Evolutionary conservation across 2,329 filamentous ascomycete species (phyloP), one percentile per base, ranked within the genome.

Genomic region (Cladosporium sp.): DNA sequence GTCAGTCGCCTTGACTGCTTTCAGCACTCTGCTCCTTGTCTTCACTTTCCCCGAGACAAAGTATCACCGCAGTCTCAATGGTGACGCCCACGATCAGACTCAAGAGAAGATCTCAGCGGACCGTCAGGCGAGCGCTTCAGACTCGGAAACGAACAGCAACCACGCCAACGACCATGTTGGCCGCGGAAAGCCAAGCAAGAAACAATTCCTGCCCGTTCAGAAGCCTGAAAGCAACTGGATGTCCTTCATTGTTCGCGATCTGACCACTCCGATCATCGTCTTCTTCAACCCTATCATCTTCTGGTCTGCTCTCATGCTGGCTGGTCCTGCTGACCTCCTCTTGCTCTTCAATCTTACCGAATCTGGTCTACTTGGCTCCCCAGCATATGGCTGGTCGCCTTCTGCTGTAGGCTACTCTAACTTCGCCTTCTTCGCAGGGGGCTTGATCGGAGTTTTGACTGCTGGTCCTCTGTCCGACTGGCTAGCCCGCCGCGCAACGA

Each of bases 401-500:
- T 71, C 76, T 11, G 72, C 77, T 34, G 80, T 84, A 34, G 83
- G 83, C 2, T 83, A 84, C 64, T 80, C 80, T 30, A 85, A 85
- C 69, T 82, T 83, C 63, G 78, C 79, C 7, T 75, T 82, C 56
- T 71, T 81, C 34, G 72, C 79, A 2, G 81, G 82, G 14, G 79
- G 73, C 28, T 63, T 80, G 30, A 66, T 83, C 34, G 81, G 81
- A 2, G 74, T 83, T 1, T 67, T 75, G 14, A 82, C 85, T 0
- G 84, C 84, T 16, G 82, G 87, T 13, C 81, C 83, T 0, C 83
- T 85, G 53, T 86, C 86, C 63, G 83, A 87, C 69, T 78, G 76
- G 72, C 74, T 81, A 10, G 82, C 83, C 21, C 81, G 84, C 58
- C 78, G 76, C 63, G 76, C 84, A 25, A 87, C 86, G 0, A 77